Evolutionary conservation across 352 stramenopile species (phyloP).

Genomic region (Pythium monospermum): DNA sequence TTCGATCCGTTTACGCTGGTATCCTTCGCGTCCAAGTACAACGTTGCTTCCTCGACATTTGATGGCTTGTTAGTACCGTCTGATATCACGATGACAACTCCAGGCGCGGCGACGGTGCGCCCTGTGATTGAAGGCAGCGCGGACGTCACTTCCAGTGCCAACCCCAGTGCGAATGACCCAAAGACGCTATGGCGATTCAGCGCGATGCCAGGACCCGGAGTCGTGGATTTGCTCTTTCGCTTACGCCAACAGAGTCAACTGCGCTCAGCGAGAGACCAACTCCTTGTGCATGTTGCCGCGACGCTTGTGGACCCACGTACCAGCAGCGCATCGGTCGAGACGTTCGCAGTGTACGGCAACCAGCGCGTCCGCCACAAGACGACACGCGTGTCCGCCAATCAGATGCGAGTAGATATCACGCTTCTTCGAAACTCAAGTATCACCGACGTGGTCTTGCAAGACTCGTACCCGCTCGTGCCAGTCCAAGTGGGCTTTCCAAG

Average conservation of each 20-base stretch:
- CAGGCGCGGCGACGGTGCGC: constrained; percentile 1
- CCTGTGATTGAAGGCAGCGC: constrained; percentile 17
- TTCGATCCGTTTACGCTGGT: constrained; percentile 28
- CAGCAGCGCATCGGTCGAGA: constrained; percentile 16
- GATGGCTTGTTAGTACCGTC: constrained; percentile 12
- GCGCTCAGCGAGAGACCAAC: constrained; percentile 21
- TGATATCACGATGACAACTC: too few species aligned
- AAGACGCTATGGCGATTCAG: constrained; percentile 29
- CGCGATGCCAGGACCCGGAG: neutral
- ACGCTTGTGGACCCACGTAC: constrained; percentile 1
- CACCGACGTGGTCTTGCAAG: constrained; percentile 11
- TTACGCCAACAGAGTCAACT: constrained; percentile 32
- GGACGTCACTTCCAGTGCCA: neutral
- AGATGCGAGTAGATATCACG: constrained; percentile 20
- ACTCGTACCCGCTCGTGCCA: constrained; percentile 25
- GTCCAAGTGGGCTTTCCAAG: neutral
- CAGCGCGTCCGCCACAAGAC: constrained; percentile 14
- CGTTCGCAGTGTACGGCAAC: constrained; percentile 30
- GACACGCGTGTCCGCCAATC: constrained; percentile 3
- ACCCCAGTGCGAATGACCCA: neutral
- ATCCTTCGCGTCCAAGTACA: constrained; percentile 18
- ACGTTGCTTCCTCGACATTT: constrained; percentile 16
- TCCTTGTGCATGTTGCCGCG: constrained; percentile 25
- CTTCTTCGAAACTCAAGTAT: constrained; percentile 16
- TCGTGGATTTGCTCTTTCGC: constrained; percentile 27